Evolutionary conservation across 441 rosid genomes (phyloP).

Genomic region (Mallotus repandus): DNA sequence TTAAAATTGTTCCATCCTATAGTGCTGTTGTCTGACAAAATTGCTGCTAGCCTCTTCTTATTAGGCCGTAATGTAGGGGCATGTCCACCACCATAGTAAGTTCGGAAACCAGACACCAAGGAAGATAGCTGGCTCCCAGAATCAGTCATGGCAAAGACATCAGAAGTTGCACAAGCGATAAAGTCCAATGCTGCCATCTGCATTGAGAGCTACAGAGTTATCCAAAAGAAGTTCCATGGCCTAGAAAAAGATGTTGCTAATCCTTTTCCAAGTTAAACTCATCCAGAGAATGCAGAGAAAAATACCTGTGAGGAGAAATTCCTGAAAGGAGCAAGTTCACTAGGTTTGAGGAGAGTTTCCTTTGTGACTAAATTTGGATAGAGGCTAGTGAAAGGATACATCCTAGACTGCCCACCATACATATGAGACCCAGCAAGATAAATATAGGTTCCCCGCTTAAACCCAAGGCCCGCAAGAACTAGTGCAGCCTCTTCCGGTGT

Average conservation of each 20-base stretch:
- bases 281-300: not conserved
- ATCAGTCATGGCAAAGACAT: conserved; percentile 93
- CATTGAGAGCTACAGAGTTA: conserved; percentile 20
- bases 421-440: conserved; percentile 79
- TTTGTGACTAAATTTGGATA: conserved; percentile 87
- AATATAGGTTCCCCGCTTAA: conserved; percentile 60
- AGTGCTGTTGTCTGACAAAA: conserved; percentile 57
- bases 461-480: conserved; percentile 82
- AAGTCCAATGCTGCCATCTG: conserved; percentile 92
- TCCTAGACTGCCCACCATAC: conserved; percentile 70
- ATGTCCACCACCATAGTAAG: conserved; percentile 69
- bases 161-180: conserved; percentile 83
- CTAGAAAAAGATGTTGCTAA: not conserved
- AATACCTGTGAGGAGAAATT: conserved; percentile 87
- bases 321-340: conserved; percentile 77
- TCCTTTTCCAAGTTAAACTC: not conserved
- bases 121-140: conserved; percentile 95
- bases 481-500: conserved; percentile 96
- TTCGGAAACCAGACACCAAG: conserved; percentile 81
- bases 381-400: conserved; percentile 66
- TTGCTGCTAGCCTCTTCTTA: conserved; percentile 88
- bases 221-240: too few species aligned
- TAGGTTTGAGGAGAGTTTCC: conserved; percentile 73
- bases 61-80: conserved; percentile 81
- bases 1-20: conserved; percentile 63